These are phyloP conservation scores for Aspergillus hiratsukae DNA, from an alignment of 2,329 filamentous ascomycete species.

Conservation along the genomic window DNA sequence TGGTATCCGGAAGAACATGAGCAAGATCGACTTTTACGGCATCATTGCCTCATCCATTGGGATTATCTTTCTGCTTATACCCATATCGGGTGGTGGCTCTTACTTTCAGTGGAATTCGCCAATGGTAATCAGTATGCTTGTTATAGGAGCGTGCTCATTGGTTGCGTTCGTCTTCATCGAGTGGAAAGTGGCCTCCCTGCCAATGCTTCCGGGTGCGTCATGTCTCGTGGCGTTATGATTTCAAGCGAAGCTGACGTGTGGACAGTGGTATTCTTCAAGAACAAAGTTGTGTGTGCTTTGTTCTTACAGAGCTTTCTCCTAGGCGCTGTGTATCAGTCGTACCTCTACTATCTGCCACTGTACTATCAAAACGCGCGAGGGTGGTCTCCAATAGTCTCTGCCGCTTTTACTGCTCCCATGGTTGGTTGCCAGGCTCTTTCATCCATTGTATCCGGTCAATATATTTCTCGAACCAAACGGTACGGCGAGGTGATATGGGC, in stretches of 20 bases:
- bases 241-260: conserved; percentile 3
- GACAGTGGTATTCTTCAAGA: conserved; percentile 49
- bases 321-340: conserved; percentile 56
- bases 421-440: conserved; percentile 43
- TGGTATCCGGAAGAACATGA: conserved; percentile 45
- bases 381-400: conserved; percentile 46
- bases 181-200: conserved; percentile 52
- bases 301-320: conserved; percentile 58
- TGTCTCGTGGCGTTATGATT: background rate
- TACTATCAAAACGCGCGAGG: conserved; percentile 57
- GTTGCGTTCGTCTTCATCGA: conserved; percentile 52
- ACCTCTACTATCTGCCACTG: conserved; percentile 58
- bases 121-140: conserved; percentile 58
- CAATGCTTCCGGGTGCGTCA: conserved; percentile 51
- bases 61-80: conserved; percentile 59
- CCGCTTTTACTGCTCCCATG: conserved; percentile 49
- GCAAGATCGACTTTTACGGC: conserved; percentile 58
- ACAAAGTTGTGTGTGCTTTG: conserved; percentile 50
- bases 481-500: conserved; percentile 58
- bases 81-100: conserved; percentile 57
- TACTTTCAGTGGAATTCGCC: conserved; percentile 55
- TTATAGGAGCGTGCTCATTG: conserved; percentile 45
- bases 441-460: conserved; percentile 49
- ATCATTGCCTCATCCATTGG: conserved; percentile 52
- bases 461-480: conserved; percentile 53